Conservation (phyloP, 148 eudicot genomes). For the Rhododendron kiyosumense region DNA sequence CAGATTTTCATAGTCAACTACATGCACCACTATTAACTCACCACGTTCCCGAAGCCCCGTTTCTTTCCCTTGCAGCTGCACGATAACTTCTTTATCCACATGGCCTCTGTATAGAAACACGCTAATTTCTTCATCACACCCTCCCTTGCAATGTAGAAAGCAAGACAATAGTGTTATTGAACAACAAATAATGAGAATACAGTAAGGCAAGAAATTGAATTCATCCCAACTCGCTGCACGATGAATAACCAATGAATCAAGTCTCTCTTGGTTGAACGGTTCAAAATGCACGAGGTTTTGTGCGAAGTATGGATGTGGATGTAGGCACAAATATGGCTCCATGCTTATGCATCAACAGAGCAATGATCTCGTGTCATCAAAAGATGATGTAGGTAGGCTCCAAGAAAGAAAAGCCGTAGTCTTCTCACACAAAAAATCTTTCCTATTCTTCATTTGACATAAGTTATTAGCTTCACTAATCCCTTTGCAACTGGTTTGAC, state of each 20-base stretch:
- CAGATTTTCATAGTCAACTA: constrained; percentile 68
- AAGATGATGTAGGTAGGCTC: neutral
- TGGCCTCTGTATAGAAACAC: constrained; percentile 64
- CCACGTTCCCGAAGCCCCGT: constrained; percentile 87
- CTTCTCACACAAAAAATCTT: neutral
- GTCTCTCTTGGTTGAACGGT: neutral
- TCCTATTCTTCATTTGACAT: neutral
- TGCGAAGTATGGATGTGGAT: neutral
- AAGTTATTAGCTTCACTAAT: neutral
- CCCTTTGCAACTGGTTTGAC: neutral
- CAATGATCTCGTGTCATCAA: neutral
- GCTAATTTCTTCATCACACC: constrained; percentile 87
- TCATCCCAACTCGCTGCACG: neutral
- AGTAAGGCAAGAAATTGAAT: neutral
- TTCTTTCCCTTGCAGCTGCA: constrained; percentile 73
- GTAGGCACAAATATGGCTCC: neutral
- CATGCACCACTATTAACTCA: constrained; percentile 76
- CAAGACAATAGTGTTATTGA: neutral
- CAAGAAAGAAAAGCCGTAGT: neutral
- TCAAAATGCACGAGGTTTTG: neutral
- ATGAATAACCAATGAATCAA: neutral
- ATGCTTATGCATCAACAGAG: neutral
- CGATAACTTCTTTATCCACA: constrained; percentile 55
- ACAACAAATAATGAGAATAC: neutral
- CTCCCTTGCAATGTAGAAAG: constrained; percentile 48